phyloP scores from a whole-genome alignment of 1,139 yeast species.

The Hyphopichia khmerensis region DNA sequence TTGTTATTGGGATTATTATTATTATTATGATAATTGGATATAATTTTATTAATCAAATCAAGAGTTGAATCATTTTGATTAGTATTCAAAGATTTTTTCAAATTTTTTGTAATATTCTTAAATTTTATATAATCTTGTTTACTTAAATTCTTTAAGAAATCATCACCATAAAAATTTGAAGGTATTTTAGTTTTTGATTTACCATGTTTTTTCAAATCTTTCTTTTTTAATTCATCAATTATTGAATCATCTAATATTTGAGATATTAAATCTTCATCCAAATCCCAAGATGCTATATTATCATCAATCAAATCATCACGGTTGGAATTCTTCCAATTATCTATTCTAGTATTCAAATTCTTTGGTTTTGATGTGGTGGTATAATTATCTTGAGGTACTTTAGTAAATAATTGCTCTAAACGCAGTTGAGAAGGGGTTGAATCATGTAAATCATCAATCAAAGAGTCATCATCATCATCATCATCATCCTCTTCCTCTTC shows the following conservation, averaged over 20 bases:
- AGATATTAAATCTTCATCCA: conserved; percentile 34
- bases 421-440: conserved; percentile 13
- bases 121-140: conserved; percentile 28
- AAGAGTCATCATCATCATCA: conserved; percentile 18
- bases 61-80: conserved; percentile 3
- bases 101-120: conserved; percentile 8
- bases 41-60: conserved; percentile 11
- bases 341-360: conserved; percentile 21
- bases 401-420: conserved; percentile 11
- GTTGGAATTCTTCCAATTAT: conserved; percentile 15
- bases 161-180: conserved; percentile 32
- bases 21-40: conserved; percentile 4
- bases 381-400: background rate
- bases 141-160: conserved; percentile 25
- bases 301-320: conserved; percentile 29
- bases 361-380: conserved; percentile 3
- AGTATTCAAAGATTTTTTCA: conserved; percentile 5
- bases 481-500: conserved; percentile 17
- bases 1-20: background rate
- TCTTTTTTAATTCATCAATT: background rate
- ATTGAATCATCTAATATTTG: conserved; percentile 9
- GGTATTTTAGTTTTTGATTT: background rate
- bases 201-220: background rate
- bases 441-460: conserved; percentile 11
- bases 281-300: conserved; percentile 47